phyloP scores from a whole-genome alignment of 805 yeast species.

The Cyberlindnera maritima region DNA sequence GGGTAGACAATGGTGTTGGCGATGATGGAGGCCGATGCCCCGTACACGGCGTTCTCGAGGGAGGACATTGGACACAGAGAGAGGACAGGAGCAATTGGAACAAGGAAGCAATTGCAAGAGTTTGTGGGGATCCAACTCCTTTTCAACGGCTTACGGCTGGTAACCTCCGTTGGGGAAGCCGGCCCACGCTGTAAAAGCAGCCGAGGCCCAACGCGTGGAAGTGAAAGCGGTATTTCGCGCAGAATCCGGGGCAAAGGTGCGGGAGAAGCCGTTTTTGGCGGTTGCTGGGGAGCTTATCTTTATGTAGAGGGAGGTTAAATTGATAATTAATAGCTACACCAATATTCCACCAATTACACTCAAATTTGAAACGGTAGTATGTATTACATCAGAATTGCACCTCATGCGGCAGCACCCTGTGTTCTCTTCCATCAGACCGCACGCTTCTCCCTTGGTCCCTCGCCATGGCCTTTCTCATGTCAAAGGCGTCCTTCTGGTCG shows the following conservation, averaged over 20 bases:
- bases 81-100: too few relatives aligned
- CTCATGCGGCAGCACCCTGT: constrained; percentile 64
- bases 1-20: constrained; percentile 84
- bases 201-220: not conserved
- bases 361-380: too few relatives aligned
- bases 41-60: constrained; percentile 75
- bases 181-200: not conserved
- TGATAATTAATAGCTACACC: too few relatives aligned
- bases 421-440: constrained; percentile 57
- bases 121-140: too few relatives aligned
- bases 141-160: not conserved
- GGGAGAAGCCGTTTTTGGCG: not conserved
- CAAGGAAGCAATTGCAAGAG: too few relatives aligned
- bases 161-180: not conserved
- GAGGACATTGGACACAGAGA: constrained; percentile 36
- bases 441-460: constrained; percentile 55
- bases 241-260: not conserved
- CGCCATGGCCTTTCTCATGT: constrained; percentile 68
- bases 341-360: not conserved
- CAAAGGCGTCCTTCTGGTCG: constrained; percentile 84
- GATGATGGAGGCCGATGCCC: constrained; percentile 76
- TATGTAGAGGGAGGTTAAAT: too few relatives aligned
- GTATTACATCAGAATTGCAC: constrained; percentile 62
- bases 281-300: too few relatives aligned
- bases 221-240: not conserved